Evolutionary conservation across 495 filamentous ascomycete species (phyloP), one percentile per base, ranked within the genome.

Genomic region (Trichoderma reesei): DNA sequence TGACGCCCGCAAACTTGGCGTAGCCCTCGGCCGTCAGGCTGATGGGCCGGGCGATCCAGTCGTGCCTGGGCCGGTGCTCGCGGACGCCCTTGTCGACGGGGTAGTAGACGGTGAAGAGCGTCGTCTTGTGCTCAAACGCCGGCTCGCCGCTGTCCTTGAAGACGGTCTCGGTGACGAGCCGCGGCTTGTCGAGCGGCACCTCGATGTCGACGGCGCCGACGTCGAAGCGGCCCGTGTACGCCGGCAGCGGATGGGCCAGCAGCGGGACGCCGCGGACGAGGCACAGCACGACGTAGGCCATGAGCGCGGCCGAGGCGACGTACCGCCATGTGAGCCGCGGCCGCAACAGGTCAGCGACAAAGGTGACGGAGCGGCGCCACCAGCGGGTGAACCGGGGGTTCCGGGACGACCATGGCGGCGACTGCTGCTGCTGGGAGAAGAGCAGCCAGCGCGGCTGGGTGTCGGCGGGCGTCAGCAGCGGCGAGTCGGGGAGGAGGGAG

Each of bases 181-280:
- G 71, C 2, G 71, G 64, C 3, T 63, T 64, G 36, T 71, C 66
- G 42, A 74, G 68, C n/a, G 78, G 71, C 2, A 69, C 70, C 63
- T 83, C 80, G 59, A 83, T 67, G 66, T 83, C 80, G 38, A 82
- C 67, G 13, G 74, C 68, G 16, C 80, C 80, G 20, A 83, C 80
- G 0, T 70, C 66, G 62, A 80, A 81, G 10, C 70, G 72, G 1
- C 80, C 80, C n/a, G 76, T 77, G 66, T 83, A 79, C 42, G 68
- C 33, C 9, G 80, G 80, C 46, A 82, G 71, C 1, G 71, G 70
- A 37, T 70, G 74, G 41, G 78, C 76, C 46, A 82, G 73, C 34
- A 77, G 63, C 20, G 77, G 79, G 34, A 73, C 68, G 9, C 71
- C 75, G 60, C 75, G 71, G 33, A 77, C 14, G 51, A 68, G 70